A percentile compares a stretch with the other conserved stretches of the same genome.
Evolutionary conservation across 345 rosid species (phyloP).

Genomic region (Salix dunnii): DNA sequence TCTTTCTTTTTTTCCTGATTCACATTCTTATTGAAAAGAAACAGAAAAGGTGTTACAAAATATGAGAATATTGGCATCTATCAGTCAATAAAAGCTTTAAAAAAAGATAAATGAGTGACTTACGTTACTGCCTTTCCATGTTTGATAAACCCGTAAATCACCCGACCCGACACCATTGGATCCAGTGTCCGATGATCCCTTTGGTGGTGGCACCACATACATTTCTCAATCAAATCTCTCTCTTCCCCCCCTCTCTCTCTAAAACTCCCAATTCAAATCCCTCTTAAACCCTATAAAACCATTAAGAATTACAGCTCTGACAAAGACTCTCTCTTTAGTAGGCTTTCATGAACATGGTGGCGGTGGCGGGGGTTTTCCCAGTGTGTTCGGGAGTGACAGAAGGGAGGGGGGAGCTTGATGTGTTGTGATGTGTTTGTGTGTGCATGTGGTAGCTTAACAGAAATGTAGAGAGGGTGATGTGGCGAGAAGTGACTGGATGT

Average conservation of each 20-base stretch:
- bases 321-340: not conserved
- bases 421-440: not conserved
- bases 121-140: conserved; percentile 34
- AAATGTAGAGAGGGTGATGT: conserved; percentile 1
- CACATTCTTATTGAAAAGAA: not conserved
- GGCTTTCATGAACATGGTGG: not conserved
- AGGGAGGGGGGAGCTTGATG: not conserved
- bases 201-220: conserved; percentile 90
- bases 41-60: not conserved
- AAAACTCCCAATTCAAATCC: not conserved
- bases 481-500: conserved; percentile 7
- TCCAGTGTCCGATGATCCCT: conserved; percentile 70
- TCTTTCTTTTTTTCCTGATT: not conserved
- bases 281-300: not conserved
- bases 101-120: not conserved
- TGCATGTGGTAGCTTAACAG: not conserved
- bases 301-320: not conserved
- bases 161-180: conserved; percentile 44
- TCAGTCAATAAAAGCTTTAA: not conserved
- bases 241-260: not conserved
- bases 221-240: conserved; percentile 35
- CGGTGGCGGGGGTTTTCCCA: not conserved
- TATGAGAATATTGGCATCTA: not conserved
- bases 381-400: not conserved
- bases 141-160: conserved; percentile 28